Evolutionary conservation across 495 filamentous ascomycete species (phyloP).

Genomic region (Penicillium maclennaniae): DNA sequence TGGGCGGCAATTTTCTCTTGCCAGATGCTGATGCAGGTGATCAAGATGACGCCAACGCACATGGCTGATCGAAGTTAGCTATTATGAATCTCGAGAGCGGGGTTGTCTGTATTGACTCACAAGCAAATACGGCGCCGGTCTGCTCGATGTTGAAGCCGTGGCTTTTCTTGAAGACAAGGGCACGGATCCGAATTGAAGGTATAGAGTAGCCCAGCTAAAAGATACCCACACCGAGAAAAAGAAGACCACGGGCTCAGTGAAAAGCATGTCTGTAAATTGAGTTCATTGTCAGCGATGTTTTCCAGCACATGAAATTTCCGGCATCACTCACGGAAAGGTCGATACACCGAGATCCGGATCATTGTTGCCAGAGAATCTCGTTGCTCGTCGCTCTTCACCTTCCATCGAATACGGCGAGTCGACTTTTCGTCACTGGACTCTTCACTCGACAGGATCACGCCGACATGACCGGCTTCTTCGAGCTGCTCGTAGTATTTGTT

Average conservation of each 20-base stretch:
- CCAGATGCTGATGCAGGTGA: constrained; percentile 69
- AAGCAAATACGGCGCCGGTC: constrained; percentile 65
- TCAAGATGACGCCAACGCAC: constrained; percentile 61
- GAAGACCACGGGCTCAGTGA: constrained; percentile 91
- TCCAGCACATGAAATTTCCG: background rate
- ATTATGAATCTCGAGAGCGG: background rate
- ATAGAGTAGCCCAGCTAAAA: constrained; percentile 88
- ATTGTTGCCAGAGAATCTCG: constrained; percentile 63
- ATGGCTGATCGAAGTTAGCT: constrained; percentile 45
- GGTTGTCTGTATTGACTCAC: constrained; percentile 25
- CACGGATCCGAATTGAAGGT: constrained; percentile 75
- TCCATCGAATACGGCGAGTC: constrained; percentile 71
- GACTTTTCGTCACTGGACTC: constrained; percentile 28
- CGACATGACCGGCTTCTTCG: constrained; percentile 62
- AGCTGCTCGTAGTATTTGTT: constrained; percentile 78
- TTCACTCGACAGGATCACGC: constrained; percentile 47
- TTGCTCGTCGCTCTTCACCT: constrained; percentile 79
- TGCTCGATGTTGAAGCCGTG: constrained; percentile 68
- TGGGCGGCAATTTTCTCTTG: constrained; percentile 55
- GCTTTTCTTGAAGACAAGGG: constrained; percentile 67
- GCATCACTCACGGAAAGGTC: constrained; percentile 64
- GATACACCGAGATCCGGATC: constrained; percentile 67
- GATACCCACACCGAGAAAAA: constrained; percentile 90
- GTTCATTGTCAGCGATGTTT: background rate
- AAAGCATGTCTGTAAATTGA: constrained; percentile 63